Percentiles rank a stretch among this genome's conserved stretches.
These are phyloP conservation scores for Hymenoscyphus albidus DNA, from an alignment of 2,329 filamentous ascomycete genomes.

Conservation along the genomic window DNA sequence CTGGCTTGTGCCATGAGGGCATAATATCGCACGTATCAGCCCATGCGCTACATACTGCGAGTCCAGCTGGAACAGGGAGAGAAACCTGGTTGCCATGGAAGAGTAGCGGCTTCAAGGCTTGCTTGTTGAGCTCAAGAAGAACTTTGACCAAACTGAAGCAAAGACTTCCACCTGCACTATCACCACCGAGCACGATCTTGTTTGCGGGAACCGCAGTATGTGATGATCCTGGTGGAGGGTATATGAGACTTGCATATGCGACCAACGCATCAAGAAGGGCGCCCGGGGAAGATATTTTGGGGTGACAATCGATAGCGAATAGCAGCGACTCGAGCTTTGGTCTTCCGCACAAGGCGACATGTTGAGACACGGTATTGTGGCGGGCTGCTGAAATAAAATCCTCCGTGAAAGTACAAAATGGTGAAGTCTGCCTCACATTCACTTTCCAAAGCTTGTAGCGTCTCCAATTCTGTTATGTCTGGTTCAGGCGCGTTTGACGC, in stretches of 20 bases:
- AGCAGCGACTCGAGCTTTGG: constrained; percentile 38
- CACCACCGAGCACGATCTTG: not conserved
- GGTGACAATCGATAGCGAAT: constrained; percentile 9
- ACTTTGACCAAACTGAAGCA: not conserved
- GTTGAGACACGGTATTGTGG: not conserved
- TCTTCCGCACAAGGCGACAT: not conserved
- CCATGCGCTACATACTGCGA: not conserved
- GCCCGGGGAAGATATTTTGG: constrained; percentile 2
- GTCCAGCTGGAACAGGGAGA: not conserved
- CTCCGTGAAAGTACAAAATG: constrained; percentile 1
- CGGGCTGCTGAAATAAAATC: not conserved
- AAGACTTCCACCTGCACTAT: constrained; percentile 2
- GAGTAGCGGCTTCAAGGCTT: not conserved
- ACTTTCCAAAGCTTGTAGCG: not conserved
- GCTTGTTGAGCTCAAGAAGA: not conserved
- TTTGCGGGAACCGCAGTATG: not conserved
- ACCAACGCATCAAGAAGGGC: constrained; percentile 1
- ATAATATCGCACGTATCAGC: not conserved
- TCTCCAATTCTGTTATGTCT: not conserved
- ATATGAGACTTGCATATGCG: constrained; percentile 4
- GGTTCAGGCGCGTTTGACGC: not conserved
- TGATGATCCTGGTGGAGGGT: not conserved
- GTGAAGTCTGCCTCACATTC: not conserved
- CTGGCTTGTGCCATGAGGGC: constrained; percentile 1
- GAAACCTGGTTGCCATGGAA: not conserved